Conservation (phyloP, 2,329 filamentous ascomycete species). For the Nannizzia gypsea region DNA sequence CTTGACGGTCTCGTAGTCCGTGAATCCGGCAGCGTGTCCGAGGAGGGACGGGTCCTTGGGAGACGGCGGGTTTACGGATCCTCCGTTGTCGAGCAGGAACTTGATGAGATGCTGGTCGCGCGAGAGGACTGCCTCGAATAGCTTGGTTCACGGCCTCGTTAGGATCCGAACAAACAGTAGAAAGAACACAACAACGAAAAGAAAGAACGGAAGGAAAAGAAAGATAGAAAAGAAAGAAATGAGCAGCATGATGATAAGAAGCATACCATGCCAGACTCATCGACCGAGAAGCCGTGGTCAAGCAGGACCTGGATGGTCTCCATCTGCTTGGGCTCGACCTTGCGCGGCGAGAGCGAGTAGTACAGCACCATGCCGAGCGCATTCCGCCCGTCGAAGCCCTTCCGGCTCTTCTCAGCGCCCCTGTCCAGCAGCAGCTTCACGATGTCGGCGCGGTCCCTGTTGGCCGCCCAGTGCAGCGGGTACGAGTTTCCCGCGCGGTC, state of each 20-base stretch:
- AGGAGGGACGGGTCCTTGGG: background rate
- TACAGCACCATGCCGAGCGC: constrained; percentile 2
- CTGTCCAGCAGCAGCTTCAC: background rate
- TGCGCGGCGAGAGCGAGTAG: constrained; percentile 2
- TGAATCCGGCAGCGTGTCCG: constrained; percentile 3
- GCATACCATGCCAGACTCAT: constrained; percentile 5
- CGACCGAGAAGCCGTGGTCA: background rate
- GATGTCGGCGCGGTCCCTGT: constrained; percentile 3
- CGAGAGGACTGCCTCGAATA: constrained; percentile 3
- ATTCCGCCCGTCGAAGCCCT: constrained; percentile 3
- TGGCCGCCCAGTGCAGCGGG: constrained; percentile 2
- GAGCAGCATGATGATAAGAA: background rate
- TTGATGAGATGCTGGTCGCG: constrained; percentile 3
- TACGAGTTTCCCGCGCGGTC: constrained; percentile 3
- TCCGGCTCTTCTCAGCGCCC: background rate
- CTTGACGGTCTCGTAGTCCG: constrained; percentile 4
- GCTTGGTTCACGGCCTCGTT: background rate
- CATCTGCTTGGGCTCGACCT: background rate
- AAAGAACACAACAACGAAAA: background rate
- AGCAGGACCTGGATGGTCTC: constrained; percentile 2
- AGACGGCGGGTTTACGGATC: background rate
- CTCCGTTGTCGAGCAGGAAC: constrained; percentile 5
- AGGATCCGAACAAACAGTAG: background rate
- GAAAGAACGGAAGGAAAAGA: background rate
- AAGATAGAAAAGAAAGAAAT: background rate